Percentiles rank a stretch among this genome's conserved stretches.
These are phyloP conservation scores for Medicago ruthenica DNA, from an alignment of 306 rosid genomes.

Conservation along the genomic window DNA sequence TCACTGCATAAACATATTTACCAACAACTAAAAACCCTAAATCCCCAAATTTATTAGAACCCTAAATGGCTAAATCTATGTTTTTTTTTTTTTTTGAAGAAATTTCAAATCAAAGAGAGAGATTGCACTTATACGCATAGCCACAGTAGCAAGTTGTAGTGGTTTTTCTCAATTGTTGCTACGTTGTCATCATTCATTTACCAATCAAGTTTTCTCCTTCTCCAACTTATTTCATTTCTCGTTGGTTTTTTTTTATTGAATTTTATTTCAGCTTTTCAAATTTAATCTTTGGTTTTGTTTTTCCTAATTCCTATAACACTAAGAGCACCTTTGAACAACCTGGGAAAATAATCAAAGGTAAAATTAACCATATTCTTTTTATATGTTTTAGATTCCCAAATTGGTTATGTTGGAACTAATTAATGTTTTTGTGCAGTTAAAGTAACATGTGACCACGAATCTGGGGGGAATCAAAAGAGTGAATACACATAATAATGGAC, in stretches of 20 bases:
- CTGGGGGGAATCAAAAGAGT: conserved; percentile 72
- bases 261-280: not conserved
- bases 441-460: conserved; percentile 68
- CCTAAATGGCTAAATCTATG: too few species aligned
- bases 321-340: conserved; percentile 58
- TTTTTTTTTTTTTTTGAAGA: too few species aligned
- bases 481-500: too few species aligned
- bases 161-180: conserved; percentile 33
- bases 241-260: not conserved
- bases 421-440: conserved; percentile 41
- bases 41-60: too few species aligned
- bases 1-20: too few species aligned
- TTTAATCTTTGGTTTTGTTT: conserved; percentile 26
- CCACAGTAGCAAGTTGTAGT: too few species aligned
- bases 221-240: not conserved
- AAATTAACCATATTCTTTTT: not conserved
- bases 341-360: conserved; percentile 73
- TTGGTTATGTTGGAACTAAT: not conserved
- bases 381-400: not conserved
- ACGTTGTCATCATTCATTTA: conserved; percentile 40
- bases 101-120: too few species aligned
- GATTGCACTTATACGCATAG: too few species aligned
- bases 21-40: too few species aligned
- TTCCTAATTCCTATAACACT: conserved; percentile 49
- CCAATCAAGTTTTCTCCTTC: conserved; percentile 55